These are phyloP conservation scores for Phanerochaete sordida DNA, from an alignment of 768 basidiomycete genomes.

Conservation along the genomic window DNA sequence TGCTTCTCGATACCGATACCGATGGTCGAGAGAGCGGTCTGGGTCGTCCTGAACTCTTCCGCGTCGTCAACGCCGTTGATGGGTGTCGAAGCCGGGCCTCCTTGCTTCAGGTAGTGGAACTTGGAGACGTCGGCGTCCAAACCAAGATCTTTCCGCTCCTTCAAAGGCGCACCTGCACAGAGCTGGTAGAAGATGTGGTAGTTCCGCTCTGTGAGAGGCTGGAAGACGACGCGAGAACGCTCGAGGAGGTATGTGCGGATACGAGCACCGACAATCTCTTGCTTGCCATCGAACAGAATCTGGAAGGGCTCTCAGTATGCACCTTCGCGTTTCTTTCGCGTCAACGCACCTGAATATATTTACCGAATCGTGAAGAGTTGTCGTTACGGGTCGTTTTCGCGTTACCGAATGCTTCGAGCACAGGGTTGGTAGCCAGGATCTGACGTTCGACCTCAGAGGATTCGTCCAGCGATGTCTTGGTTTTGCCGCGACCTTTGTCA, in stretches of 20 bases:
- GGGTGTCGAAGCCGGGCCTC: conserved; percentile 81
- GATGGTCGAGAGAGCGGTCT: conserved; percentile 93
- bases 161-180: conserved; percentile 92
- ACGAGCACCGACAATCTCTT: conserved; percentile 98
- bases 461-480: conserved; percentile 75
- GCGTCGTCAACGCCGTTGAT: conserved; percentile 94
- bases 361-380: conserved; percentile 98
- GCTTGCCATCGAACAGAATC: conserved; percentile 95
- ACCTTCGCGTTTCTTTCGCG: neutral
- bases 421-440: conserved; percentile 98
- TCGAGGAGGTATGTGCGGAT: conserved; percentile 98
- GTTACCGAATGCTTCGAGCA: conserved; percentile 98
- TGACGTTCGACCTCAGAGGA: conserved; percentile 95
- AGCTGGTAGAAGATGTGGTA: conserved; percentile 99
- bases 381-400: conserved; percentile 99
- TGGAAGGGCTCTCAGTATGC: conserved; percentile 29
- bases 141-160: conserved; percentile 93
- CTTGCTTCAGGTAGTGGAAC: conserved; percentile 92
- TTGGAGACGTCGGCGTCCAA: conserved; percentile 81
- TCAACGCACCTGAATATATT: conserved; percentile 88
- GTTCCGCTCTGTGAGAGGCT: conserved; percentile 94
- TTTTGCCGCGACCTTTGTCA: conserved; percentile 54
- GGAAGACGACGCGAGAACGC: conserved; percentile 95
- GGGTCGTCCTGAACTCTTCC: conserved; percentile 91
- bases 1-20: conserved; percentile 97